phyloP scores from a whole-genome alignment of 768 basidiomycete genomes.

The Naganishia vishniacii region DNA sequence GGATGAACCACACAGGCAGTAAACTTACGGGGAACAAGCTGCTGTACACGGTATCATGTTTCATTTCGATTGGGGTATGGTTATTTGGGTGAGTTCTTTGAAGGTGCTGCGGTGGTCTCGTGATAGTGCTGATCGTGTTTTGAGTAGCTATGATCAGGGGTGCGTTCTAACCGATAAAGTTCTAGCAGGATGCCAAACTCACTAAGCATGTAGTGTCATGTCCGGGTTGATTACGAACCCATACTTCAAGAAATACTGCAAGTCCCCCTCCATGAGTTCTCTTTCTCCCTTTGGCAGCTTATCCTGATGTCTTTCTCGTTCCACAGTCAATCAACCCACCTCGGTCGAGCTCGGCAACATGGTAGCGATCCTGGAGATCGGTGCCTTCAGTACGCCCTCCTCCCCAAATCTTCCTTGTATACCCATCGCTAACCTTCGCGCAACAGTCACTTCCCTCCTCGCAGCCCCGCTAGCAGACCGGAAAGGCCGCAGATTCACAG shows the following conservation, averaged over 20 bases:
- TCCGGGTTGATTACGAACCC: conserved; percentile 61
- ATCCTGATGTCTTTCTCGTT: too few species aligned
- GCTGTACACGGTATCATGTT: conserved; percentile 45
- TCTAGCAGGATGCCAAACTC: neutral
- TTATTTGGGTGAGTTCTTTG: conserved; percentile 46
- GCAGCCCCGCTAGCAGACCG: conserved; percentile 83
- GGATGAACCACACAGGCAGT: conserved; percentile 25
- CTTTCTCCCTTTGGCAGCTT: too few species aligned
- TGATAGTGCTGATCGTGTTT: neutral
- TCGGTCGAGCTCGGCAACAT: conserved; percentile 78
- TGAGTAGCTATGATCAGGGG: conserved; percentile 44
- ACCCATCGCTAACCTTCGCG: conserved; percentile 3
- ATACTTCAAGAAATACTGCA: conserved; percentile 57
- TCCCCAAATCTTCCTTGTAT: neutral
- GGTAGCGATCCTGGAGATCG: conserved; percentile 90
- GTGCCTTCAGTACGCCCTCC: conserved; percentile 69
- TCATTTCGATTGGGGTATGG: conserved; percentile 47
- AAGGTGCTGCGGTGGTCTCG: neutral
- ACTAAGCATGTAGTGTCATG: conserved; percentile 44
- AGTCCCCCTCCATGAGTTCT: conserved; percentile 15
- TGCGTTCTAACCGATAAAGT: conserved; percentile 20
- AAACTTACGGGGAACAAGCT: conserved; percentile 40
- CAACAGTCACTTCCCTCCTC: conserved; percentile 82
- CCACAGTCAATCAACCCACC: conserved; percentile 62
- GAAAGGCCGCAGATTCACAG: conserved; percentile 75